phyloP scores from a whole-genome alignment of 2,329 filamentous ascomycete species.

The Fusarium sp. region DNA sequence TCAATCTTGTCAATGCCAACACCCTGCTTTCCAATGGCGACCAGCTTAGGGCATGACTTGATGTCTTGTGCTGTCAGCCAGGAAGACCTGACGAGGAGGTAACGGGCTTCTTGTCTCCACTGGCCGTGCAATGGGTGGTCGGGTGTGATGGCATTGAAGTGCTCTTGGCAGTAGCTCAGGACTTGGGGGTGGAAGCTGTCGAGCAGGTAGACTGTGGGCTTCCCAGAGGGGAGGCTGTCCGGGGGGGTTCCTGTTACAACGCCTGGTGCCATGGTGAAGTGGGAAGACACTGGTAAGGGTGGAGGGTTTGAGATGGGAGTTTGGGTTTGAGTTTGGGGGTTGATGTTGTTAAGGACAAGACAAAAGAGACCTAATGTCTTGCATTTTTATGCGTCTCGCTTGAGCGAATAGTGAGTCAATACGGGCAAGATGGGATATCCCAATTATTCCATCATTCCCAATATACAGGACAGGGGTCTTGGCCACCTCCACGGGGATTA shows the following conservation, averaged over 20 bases:
- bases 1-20: slow-evolving; percentile 61
- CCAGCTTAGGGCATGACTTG: slow-evolving; percentile 49
- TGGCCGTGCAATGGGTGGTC: slow-evolving; percentile 49
- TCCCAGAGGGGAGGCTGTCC: slow-evolving; percentile 17
- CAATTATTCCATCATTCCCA: no score
- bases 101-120: slow-evolving; percentile 56
- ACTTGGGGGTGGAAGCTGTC: slow-evolving; percentile 54
- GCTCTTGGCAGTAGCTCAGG: slow-evolving; percentile 48
- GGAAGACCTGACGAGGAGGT: slow-evolving; percentile 53
- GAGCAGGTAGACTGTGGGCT: slow-evolving; percentile 55
- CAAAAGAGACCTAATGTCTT: not conserved
- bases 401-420: not conserved
- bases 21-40: slow-evolving; percentile 60
- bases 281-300: not conserved
- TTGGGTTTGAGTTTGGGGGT: not conserved
- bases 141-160: slow-evolving; percentile 54
- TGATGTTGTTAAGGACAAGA: not conserved
- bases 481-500: not conserved
- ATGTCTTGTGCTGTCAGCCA: slow-evolving; percentile 54
- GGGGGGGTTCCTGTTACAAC: slow-evolving; percentile 8
- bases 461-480: no score
- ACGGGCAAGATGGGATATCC: no score
- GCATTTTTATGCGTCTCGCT: slow-evolving; percentile 17
- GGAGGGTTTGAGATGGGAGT: not conserved
- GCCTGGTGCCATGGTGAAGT: slow-evolving; percentile 18